Percentiles rank a stretch among this genome's conserved stretches.
phyloP scores from a whole-genome alignment of 257 asterid genomes.

The Solanum ossicruentum region DNA sequence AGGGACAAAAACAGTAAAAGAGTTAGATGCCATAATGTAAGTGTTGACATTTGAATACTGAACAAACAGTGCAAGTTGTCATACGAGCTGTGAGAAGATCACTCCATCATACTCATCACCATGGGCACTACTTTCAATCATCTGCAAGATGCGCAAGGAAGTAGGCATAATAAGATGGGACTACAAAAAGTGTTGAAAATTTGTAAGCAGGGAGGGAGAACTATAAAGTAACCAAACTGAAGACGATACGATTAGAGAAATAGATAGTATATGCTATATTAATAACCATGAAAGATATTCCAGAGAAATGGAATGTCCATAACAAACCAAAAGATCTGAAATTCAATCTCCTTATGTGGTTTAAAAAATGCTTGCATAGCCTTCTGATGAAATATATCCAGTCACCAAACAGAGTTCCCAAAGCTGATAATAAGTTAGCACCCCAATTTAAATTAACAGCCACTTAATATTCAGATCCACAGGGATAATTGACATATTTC shows the following conservation, averaged over 20 bases:
- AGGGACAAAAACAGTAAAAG: constrained; percentile 9
- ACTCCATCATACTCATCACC: constrained; percentile 16
- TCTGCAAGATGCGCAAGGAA: constrained; percentile 1
- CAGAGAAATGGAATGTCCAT: neutral
- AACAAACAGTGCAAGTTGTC: constrained; percentile 7
- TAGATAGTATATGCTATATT: neutral
- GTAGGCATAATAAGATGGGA: neutral
- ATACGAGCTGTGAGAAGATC: constrained; percentile 10
- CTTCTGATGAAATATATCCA: neutral
- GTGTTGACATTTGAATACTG: neutral
- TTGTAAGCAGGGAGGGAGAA: neutral
- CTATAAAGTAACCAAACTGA: neutral
- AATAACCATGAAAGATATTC: neutral
- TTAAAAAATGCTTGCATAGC: neutral
- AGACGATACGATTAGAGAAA: neutral
- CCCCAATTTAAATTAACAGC: neutral
- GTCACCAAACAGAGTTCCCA: neutral
- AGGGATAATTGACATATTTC: neutral
- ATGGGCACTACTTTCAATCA: constrained; percentile 15
- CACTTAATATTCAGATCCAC: neutral
- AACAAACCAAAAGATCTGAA: neutral
- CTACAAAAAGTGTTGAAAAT: neutral
- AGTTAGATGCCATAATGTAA: neutral
- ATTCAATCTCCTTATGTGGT: neutral
- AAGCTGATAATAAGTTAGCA: neutral